Conservation (phyloP, 768 basidiomycete species). For the Suillus occidentalis region DNA sequence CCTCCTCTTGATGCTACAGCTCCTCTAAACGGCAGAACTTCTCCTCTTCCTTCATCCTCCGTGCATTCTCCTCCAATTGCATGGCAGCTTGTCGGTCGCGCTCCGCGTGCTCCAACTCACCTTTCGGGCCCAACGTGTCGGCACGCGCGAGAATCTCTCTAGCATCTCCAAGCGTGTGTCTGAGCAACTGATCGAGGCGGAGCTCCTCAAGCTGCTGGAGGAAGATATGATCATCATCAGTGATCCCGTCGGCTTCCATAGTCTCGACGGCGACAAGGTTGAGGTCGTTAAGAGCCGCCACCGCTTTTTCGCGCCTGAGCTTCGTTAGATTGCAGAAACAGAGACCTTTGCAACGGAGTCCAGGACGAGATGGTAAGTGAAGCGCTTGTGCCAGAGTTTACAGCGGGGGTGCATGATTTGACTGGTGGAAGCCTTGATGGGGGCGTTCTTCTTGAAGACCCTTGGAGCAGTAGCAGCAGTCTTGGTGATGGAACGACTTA, state of each 20-base stretch:
- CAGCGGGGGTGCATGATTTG: too few species aligned
- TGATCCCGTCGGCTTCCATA: conserved; percentile 19
- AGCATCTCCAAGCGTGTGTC: conserved; percentile 18
- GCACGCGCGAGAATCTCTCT: conserved; percentile 27
- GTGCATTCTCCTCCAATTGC: conserved; percentile 16
- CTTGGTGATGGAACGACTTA: too few species aligned
- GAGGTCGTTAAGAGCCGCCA: conserved; percentile 8
- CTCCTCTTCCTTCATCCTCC: conserved; percentile 15
- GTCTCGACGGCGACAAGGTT: background rate
- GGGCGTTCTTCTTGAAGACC: too few species aligned
- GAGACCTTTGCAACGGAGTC: too few species aligned
- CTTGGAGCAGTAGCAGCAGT: too few species aligned
- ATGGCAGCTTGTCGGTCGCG: conserved; percentile 20
- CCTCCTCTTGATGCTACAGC: conserved; percentile 11
- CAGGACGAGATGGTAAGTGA: too few species aligned
- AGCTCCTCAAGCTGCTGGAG: conserved; percentile 22
- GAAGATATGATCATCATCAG: conserved; percentile 24
- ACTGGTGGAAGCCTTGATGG: too few species aligned
- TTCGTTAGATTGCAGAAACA: background rate
- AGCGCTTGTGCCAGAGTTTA: too few species aligned
- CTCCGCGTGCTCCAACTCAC: conserved; percentile 16
- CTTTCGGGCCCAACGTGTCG: conserved; percentile 10
- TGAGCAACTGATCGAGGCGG: conserved; percentile 13
- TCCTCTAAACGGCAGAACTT: conserved; percentile 24
- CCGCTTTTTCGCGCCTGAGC: conserved; percentile 2